These are phyloP conservation scores for Gracilaria vermiculophylla DNA, from an alignment of 23 red algal genomes.

Conservation along the genomic window DNA sequence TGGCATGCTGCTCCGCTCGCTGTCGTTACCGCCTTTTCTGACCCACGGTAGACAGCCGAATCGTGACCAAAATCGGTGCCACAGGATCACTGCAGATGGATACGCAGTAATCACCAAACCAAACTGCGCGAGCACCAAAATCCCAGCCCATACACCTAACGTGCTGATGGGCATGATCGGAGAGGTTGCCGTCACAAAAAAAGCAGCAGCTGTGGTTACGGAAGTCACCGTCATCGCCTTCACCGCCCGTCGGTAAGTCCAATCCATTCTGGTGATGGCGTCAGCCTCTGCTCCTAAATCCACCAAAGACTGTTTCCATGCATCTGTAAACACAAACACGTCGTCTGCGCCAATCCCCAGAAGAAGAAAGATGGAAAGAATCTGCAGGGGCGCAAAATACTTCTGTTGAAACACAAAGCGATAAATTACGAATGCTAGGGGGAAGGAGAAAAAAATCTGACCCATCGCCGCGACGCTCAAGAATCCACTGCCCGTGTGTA, in stretches of 20 bases:
- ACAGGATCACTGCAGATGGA: constrained; percentile 66
- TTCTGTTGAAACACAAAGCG: constrained; percentile 61
- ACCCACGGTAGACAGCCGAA: background rate
- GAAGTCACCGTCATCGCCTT: constrained; percentile 76
- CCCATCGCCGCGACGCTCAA: constrained; percentile 54
- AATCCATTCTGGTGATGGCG: constrained; percentile 38
- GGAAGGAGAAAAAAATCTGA: constrained; percentile 76
- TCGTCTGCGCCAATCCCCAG: constrained; percentile 78
- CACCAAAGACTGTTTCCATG: constrained; percentile 71
- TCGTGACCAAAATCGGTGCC: constrained; percentile 44
- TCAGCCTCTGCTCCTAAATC: constrained; percentile 25
- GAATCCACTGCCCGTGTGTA: constrained; percentile 56
- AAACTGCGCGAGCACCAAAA: constrained; percentile 69
- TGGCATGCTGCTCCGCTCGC: background rate
- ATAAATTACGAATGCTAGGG: constrained; percentile 61
- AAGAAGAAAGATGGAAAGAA: constrained; percentile 68
- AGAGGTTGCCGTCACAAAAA: constrained; percentile 73
- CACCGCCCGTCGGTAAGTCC: constrained; percentile 56
- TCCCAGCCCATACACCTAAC: constrained; percentile 73
- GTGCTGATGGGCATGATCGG: constrained; percentile 80
- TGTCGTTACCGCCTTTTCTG: background rate
- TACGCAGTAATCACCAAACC: constrained; percentile 57
- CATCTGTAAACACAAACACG: constrained; percentile 80
- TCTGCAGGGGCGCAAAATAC: constrained; percentile 68
- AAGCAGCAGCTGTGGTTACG: constrained; percentile 70